A percentile compares a stretch with the other conserved stretches of the same genome.
These are phyloP conservation scores for Lactarius hengduanensis DNA, from an alignment of 768 basidiomycete genomes.

Conservation along the genomic window DNA sequence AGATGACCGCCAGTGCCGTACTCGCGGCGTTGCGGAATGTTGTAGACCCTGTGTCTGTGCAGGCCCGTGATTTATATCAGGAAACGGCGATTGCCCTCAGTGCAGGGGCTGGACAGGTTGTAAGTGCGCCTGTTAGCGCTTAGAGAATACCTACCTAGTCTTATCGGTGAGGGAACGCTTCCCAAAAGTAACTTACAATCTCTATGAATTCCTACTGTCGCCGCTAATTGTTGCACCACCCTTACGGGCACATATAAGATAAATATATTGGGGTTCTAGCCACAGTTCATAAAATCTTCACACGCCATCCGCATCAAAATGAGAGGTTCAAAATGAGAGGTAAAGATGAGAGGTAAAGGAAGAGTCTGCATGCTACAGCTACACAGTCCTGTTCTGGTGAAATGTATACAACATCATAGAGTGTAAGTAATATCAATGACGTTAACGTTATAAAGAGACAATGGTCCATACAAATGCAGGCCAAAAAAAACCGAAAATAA, in stretches of 20 bases:
- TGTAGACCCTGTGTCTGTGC: slow-evolving; percentile 59
- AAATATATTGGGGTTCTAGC: no score
- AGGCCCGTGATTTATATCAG: slow-evolving; percentile 36
- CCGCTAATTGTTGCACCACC: neutral
- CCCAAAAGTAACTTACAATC: slow-evolving; percentile 13
- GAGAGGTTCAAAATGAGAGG: no score
- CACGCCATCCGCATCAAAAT: no score
- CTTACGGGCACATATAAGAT: neutral
- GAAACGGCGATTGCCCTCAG: slow-evolving; percentile 3
- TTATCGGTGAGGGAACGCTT: neutral
- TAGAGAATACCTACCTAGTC: neutral
- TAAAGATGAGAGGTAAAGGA: no score
- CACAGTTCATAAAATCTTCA: no score
- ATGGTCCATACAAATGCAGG: slow-evolving; percentile 12
- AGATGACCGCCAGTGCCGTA: slow-evolving; percentile 88
- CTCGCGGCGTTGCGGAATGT: slow-evolving; percentile 73
- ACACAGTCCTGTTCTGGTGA: no score
- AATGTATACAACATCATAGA: no score
- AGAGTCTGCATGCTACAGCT: no score
- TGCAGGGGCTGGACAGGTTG: neutral
- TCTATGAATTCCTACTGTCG: neutral
- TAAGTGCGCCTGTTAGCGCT: slow-evolving; percentile 7
- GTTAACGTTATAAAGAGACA: neutral
- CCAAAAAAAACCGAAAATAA: neutral
- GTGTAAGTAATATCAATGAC: neutral